Conservation (phyloP, 345 rosid genomes). For the Pelargonium nanum region DNA sequence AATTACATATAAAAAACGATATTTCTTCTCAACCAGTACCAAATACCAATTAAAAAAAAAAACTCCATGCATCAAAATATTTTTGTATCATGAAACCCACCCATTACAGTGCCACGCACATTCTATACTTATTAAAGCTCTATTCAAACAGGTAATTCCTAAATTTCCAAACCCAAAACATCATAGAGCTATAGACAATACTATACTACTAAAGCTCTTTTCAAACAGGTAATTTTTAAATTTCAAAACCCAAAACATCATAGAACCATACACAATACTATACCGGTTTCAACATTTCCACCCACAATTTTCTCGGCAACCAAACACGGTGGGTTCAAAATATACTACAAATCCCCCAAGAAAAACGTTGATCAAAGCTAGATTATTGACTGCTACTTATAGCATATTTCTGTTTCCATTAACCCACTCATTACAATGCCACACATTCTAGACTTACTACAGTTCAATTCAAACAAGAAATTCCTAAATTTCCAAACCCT, state of each 20-base stretch:
- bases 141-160: not conserved
- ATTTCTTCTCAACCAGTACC: too few species aligned
- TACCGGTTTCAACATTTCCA: too few species aligned
- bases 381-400: not conserved
- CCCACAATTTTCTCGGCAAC: not conserved
- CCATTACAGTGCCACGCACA: not conserved
- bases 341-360: not conserved
- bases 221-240: not conserved
- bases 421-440: too few species aligned
- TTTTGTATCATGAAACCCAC: not conserved
- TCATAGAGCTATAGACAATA: too few species aligned
- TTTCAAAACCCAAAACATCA: not conserved
- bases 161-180: not conserved
- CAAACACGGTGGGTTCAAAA: not conserved
- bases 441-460: too few species aligned
- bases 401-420: too few species aligned
- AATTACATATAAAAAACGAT: too few species aligned
- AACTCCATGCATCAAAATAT: too few species aligned
- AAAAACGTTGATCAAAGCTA: not conserved
- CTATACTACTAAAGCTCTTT: not conserved
- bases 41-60: not conserved
- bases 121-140: not conserved
- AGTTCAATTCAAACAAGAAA: too few species aligned
- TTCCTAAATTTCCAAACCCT: too few species aligned
- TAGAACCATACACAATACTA: too few species aligned